Conservation (phyloP, 163 green algal genomes). For the Scenedesmus sp. region DNA sequence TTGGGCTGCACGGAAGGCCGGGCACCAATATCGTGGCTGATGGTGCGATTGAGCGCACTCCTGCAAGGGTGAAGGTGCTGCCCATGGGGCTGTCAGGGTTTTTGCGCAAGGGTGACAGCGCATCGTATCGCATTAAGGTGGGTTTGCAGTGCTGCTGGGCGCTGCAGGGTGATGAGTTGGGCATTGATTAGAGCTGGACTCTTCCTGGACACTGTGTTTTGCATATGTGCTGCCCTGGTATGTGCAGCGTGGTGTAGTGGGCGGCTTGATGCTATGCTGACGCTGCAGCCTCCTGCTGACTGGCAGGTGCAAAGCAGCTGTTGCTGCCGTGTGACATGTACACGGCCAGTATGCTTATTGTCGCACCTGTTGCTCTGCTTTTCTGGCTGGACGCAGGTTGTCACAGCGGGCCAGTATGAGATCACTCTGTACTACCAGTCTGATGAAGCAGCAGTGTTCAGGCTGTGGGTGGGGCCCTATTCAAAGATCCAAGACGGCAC, state of each 20-base stretch:
- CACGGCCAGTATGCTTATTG: background rate
- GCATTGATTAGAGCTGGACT: too few species aligned
- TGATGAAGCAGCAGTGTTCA: background rate
- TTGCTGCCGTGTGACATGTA: background rate
- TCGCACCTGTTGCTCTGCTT: background rate
- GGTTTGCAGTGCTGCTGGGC: background rate
- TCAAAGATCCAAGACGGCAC: background rate
- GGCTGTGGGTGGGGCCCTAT: slow-evolving; percentile 8
- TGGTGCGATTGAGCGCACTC: slow-evolving; percentile 2
- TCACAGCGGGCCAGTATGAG: background rate
- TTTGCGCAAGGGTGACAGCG: background rate
- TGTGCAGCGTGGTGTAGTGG: background rate
- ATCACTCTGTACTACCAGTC: slow-evolving; percentile 17
- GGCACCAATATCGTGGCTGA: slow-evolving; percentile 8
- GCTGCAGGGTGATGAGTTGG: background rate
- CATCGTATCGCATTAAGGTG: slow-evolving; percentile 39
- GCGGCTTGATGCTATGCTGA: background rate
- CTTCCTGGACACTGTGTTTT: too few species aligned
- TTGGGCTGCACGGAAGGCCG: background rate
- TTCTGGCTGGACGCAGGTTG: background rate
- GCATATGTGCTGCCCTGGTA: background rate
- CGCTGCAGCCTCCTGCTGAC: background rate
- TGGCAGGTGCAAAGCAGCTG: background rate
- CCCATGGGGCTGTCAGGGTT: slow-evolving; percentile 46
- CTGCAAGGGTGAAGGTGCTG: slow-evolving; percentile 13